These are phyloP conservation scores for Babesia sp. DNA, from an alignment of 169 alveolate genomes.

Conservation along the genomic window DNA sequence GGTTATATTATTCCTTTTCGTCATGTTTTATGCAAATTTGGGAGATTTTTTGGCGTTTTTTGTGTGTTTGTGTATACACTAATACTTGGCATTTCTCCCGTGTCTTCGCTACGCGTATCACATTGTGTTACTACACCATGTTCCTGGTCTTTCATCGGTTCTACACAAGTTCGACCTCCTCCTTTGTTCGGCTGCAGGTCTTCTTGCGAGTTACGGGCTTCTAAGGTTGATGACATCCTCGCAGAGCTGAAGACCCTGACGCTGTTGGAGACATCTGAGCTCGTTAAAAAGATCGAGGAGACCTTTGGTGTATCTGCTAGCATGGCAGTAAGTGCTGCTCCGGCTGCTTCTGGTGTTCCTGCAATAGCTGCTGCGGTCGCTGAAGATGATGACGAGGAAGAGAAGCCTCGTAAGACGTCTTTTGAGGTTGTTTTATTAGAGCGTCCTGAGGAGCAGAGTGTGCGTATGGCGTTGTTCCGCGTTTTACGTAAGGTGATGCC, in stretches of 20 bases:
- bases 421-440: constrained; percentile 67
- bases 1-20: neutral
- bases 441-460: constrained; percentile 48
- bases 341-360: constrained; percentile 38
- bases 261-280: constrained; percentile 76
- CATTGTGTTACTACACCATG: neutral
- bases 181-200: neutral
- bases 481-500: constrained; percentile 65
- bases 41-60: neutral
- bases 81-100: neutral
- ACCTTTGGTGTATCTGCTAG: constrained; percentile 74
- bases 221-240: constrained; percentile 69
- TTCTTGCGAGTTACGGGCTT: constrained; percentile 12
- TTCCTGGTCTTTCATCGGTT: neutral
- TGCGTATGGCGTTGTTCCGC: constrained; percentile 66
- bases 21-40: too few relatives aligned
- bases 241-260: constrained; percentile 71
- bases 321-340: constrained; percentile 49
- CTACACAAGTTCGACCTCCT: neutral
- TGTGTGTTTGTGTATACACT: neutral
- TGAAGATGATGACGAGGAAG: constrained; percentile 73
- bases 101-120: neutral
- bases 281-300: constrained; percentile 76
- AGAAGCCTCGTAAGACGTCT: constrained; percentile 50
- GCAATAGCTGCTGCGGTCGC: constrained; percentile 43